Evolutionary conservation across 1,284 basidiomycete genomes (phyloP).

Genomic region (Rhodotorula sp.): DNA sequence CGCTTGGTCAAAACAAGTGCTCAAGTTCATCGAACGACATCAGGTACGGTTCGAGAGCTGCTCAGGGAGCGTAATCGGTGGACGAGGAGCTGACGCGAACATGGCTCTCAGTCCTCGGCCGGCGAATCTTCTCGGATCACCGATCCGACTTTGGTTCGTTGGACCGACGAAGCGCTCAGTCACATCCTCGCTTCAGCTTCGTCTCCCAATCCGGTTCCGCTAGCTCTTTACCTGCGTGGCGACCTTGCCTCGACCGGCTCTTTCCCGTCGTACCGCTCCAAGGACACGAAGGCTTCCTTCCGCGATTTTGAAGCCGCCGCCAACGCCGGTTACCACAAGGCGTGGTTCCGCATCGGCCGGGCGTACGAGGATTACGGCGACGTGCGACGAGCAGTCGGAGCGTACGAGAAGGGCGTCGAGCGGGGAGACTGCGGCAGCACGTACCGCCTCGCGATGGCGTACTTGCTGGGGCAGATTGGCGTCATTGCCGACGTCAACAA

Average conservation of each 20-base stretch:
- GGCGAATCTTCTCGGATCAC: conserved; percentile 60
- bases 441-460: conserved; percentile 85
- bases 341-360: conserved; percentile 85
- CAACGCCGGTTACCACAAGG: conserved; percentile 65
- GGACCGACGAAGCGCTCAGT: conserved; percentile 66
- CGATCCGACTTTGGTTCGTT: conserved; percentile 63
- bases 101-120: conserved; percentile 45
- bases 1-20: conserved; percentile 73
- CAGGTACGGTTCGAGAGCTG: conserved; percentile 41
- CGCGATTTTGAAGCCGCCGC: conserved; percentile 78
- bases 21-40: conserved; percentile 71
- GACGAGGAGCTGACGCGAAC: background rate
- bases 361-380: conserved; percentile 68
- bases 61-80: background rate
- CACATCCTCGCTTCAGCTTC: conserved; percentile 58
- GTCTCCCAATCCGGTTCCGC: conserved; percentile 57
- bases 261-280: conserved; percentile 56
- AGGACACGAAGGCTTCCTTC: conserved; percentile 76
- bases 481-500: conserved; percentile 58
- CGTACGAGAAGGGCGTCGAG: conserved; percentile 76
- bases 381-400: conserved; percentile 66
- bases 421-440: conserved; percentile 57
- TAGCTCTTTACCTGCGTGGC: conserved; percentile 73
- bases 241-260: conserved; percentile 67
- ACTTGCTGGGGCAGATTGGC: conserved; percentile 80